A percentile compares a stretch with the other conserved stretches of the same genome.
phyloP scores from a whole-genome alignment of 2,329 filamentous ascomycete species.

The Akanthomyces muscarius region DNA sequence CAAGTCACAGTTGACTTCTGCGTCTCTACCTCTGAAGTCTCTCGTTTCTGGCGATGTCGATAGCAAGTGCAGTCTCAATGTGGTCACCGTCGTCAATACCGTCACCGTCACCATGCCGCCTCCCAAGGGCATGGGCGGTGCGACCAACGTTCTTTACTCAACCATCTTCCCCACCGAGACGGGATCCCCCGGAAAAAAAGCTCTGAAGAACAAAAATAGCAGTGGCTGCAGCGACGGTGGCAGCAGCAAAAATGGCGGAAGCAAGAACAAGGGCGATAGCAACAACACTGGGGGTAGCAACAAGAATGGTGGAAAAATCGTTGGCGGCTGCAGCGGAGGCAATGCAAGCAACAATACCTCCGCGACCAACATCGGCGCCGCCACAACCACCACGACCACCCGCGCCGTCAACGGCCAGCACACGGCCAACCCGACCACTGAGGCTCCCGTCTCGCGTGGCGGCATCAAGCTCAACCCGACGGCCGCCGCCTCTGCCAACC shows the following conservation, averaged over 20 bases:
- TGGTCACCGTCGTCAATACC: slow-evolving; percentile 10
- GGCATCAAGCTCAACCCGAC: slow-evolving; percentile 47
- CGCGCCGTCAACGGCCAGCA: slow-evolving; percentile 7
- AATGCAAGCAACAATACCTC: neutral
- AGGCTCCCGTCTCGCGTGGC: slow-evolving; percentile 47
- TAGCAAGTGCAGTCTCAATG: neutral
- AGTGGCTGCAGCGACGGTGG: neutral
- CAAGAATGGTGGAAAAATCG: neutral
- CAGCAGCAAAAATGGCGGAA: neutral
- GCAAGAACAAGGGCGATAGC: neutral
- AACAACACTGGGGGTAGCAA: neutral
- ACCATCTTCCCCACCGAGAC: slow-evolving; percentile 1
- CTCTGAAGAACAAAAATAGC: neutral
- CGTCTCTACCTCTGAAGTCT: neutral
- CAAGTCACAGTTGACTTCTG: neutral
- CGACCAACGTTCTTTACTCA: neutral
- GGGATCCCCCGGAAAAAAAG: neutral
- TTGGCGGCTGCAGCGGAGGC: neutral
- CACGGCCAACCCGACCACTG: slow-evolving; percentile 37
- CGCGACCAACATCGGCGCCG: neutral
- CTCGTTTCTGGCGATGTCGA: neutral
- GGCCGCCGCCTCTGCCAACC: slow-evolving; percentile 46
- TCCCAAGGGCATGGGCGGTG: neutral
- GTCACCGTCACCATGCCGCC: slow-evolving; percentile 12
- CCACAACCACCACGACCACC: slow-evolving; percentile 1